phyloP scores from a whole-genome alignment of 345 rosid genomes.

The Sisymbrium irio region DNA sequence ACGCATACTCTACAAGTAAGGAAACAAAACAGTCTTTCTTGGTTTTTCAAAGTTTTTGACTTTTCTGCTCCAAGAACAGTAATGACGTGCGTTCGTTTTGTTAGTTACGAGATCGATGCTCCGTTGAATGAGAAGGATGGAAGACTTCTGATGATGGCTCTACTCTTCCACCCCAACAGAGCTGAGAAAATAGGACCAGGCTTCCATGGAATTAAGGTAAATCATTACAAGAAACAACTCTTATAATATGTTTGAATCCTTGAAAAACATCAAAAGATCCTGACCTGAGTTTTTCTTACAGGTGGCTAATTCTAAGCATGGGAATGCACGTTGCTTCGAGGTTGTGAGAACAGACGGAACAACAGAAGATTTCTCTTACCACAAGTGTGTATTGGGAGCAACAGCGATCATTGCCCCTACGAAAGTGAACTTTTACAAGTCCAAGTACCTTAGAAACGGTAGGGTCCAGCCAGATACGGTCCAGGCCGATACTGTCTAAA shows the following conservation, averaged over 20 bases:
- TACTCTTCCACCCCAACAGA: slow-evolving; percentile 72
- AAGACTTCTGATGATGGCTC: slow-evolving; percentile 45
- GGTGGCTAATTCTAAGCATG: slow-evolving; percentile 66
- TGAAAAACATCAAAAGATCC: background rate
- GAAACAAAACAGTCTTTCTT: background rate
- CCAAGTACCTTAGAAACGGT: slow-evolving; percentile 31
- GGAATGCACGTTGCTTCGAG: slow-evolving; percentile 64
- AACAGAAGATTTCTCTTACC: slow-evolving; percentile 80
- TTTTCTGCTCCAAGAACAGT: background rate
- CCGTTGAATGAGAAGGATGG: slow-evolving; percentile 53
- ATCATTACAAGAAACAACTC: background rate
- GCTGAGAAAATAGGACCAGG: slow-evolving; percentile 79
- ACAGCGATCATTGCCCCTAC: slow-evolving; percentile 69
- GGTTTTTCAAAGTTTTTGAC: background rate
- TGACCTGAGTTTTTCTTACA: slow-evolving; percentile 27
- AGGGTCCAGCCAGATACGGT: background rate
- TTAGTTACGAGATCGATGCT: slow-evolving; percentile 61
- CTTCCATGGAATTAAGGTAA: slow-evolving; percentile 62
- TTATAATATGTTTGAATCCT: background rate
- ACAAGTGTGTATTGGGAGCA: slow-evolving; percentile 70
- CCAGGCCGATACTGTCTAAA: background rate
- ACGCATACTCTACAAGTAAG: slow-evolving; percentile 71
- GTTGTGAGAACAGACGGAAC: slow-evolving; percentile 71
- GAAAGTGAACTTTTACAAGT: slow-evolving; percentile 44
- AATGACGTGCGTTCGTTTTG: background rate